Conservation (phyloP, 768 basidiomycete genomes). For the Favolaschia claudopus region DNA sequence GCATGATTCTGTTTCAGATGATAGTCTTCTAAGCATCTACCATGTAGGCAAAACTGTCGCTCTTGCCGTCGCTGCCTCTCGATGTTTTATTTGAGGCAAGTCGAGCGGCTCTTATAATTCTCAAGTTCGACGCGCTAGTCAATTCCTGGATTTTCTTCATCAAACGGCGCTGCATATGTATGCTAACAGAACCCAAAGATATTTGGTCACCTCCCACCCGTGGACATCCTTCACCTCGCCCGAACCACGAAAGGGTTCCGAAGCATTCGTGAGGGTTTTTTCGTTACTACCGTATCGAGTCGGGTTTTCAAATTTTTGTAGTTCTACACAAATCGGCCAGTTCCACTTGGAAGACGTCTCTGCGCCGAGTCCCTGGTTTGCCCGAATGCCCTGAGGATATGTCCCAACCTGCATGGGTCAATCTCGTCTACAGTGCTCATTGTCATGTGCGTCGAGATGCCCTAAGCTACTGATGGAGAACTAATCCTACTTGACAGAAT, state of each 20-base stretch:
- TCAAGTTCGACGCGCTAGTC: too few relatives aligned
- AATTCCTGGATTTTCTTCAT: too few relatives aligned
- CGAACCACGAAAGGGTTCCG: slow-evolving; percentile 41
- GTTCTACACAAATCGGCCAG: slow-evolving; percentile 22
- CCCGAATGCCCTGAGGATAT: slow-evolving; percentile 35
- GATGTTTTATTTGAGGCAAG: slow-evolving; percentile 26
- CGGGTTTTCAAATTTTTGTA: neutral
- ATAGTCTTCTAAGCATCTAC: too few relatives aligned
- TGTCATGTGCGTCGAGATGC: slow-evolving; percentile 39
- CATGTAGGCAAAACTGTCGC: slow-evolving; percentile 12
- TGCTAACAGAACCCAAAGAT: slow-evolving; percentile 31
- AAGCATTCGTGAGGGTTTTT: slow-evolving; percentile 10
- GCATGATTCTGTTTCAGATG: neutral
- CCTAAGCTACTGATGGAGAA: too few relatives aligned
- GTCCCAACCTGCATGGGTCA: slow-evolving; percentile 37
- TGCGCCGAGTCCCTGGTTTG: slow-evolving; percentile 29
- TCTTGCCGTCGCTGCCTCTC: slow-evolving; percentile 17
- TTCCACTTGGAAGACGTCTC: slow-evolving; percentile 35
- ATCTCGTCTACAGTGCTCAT: slow-evolving; percentile 35
- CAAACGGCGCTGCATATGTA: too few relatives aligned
- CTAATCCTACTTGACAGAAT: slow-evolving; percentile 23
- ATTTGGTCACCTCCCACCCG: slow-evolving; percentile 37
- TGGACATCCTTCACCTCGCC: slow-evolving; percentile 41
- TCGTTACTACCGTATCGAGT: neutral
- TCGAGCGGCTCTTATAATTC: neutral